Conservation (phyloP, 2,329 filamentous ascomycete species). For the Arthrobotrys megalospora region DNA sequence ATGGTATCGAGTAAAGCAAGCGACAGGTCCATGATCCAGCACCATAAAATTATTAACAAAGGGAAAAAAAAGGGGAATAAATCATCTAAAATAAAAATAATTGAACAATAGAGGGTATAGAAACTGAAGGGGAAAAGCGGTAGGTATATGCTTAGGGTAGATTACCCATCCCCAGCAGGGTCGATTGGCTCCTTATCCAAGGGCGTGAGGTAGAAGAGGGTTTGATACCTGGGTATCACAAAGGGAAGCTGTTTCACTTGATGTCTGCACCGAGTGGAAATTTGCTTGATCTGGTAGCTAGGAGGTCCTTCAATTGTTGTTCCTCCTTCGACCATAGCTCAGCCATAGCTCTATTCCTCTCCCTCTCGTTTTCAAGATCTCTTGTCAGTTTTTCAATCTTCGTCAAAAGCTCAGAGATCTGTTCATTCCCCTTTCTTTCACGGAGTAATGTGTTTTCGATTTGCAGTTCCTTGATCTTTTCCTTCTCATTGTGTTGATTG, state of each 20-base stretch:
- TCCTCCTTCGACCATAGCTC: conserved; percentile 56
- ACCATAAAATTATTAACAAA: conserved; percentile 55
- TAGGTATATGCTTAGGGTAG: not conserved
- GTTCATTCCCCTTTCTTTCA: conserved; percentile 50
- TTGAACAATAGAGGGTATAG: conserved; percentile 8
- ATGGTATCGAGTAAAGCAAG: conserved; percentile 51
- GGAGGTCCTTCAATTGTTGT: conserved; percentile 51
- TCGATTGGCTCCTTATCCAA: not conserved
- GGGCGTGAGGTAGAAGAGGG: not conserved
- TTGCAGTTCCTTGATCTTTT: conserved; percentile 49
- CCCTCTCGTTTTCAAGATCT: conserved; percentile 55
- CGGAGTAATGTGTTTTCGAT: conserved; percentile 46
- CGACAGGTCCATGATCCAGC: conserved; percentile 54
- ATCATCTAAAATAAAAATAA: conserved; percentile 10
- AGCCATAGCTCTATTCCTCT: conserved; percentile 51
- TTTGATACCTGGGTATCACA: not conserved
- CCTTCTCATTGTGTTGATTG: conserved; percentile 58
- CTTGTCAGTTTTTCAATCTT: conserved; percentile 58
- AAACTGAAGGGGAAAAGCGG: conserved; percentile 1
- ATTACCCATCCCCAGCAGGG: not conserved
- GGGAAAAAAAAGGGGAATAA: conserved; percentile 41
- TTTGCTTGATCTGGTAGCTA: conserved; percentile 50
- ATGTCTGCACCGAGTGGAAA: conserved; percentile 57
- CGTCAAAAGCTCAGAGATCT: conserved; percentile 51
- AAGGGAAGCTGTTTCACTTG: conserved; percentile 25